Conservation (phyloP, 2,329 filamentous ascomycete species). For the Aureobasidium sp. region DNA sequence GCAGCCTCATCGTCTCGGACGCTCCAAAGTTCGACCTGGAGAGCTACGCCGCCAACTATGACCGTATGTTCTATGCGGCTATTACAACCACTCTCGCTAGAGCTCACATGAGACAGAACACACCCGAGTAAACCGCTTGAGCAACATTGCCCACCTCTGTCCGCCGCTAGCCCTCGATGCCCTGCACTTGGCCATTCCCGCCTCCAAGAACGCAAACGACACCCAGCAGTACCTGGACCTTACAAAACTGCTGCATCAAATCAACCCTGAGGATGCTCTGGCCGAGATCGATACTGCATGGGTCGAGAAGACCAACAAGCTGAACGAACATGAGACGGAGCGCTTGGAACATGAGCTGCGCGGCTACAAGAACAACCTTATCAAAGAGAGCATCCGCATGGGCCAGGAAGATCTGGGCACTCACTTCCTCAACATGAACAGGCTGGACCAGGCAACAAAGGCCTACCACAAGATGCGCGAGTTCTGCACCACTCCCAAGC, state of each 20-base stretch:
- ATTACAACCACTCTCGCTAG: background rate
- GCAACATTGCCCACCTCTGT: conserved; percentile 73
- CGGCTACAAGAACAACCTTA: conserved; percentile 91
- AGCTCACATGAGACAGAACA: conserved; percentile 64
- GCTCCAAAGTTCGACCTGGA: conserved; percentile 65
- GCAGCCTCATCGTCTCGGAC: conserved; percentile 16
- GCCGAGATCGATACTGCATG: conserved; percentile 63
- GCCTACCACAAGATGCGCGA: conserved; percentile 83
- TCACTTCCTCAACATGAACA: conserved; percentile 65
- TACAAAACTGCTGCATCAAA: conserved; percentile 55
- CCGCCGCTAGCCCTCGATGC: conserved; percentile 71
- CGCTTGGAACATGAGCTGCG: conserved; percentile 81
- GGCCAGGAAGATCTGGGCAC: conserved; percentile 86
- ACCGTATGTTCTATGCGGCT: conserved; percentile 46
- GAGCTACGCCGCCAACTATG: conserved; percentile 83
- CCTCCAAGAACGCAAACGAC: conserved; percentile 72
- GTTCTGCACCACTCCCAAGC: conserved; percentile 74
- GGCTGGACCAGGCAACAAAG: conserved; percentile 65
- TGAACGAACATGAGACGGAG: conserved; percentile 62
- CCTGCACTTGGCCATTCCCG: conserved; percentile 65
- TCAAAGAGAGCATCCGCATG: conserved; percentile 98
- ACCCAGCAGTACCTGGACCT: conserved; percentile 63
- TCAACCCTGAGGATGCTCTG: conserved; percentile 61
- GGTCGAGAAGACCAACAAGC: conserved; percentile 60
- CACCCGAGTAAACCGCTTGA: conserved; percentile 72